phyloP scores from a whole-genome alignment of 257 asterid species.

The Verbena officinalis region DNA sequence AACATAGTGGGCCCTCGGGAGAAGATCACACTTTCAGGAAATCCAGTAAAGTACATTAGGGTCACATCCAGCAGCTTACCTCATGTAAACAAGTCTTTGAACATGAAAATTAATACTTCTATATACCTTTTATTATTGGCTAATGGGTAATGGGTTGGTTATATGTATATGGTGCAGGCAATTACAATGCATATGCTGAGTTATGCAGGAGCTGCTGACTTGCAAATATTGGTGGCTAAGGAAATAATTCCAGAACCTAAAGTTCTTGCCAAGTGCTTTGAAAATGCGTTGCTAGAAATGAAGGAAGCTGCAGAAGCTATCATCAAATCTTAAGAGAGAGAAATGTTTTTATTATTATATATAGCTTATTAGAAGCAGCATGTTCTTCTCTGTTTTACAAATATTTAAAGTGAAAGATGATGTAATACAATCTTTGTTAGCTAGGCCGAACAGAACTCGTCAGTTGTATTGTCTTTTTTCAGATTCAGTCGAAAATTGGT shows the following conservation, averaged over 20 bases:
- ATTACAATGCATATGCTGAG: conserved; percentile 83
- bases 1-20: conserved; percentile 78
- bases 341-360: too few relatives aligned
- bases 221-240: conserved; percentile 80
- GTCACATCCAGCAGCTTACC: conserved; percentile 62
- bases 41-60: conserved; percentile 57
- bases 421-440: too few relatives aligned
- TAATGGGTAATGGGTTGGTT: too few relatives aligned
- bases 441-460: too few relatives aligned
- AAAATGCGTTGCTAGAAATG: conserved; percentile 64
- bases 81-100: too few relatives aligned
- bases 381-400: too few relatives aligned
- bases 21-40: conserved; percentile 58
- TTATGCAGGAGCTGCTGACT: conserved; percentile 70
- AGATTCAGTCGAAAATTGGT: too few relatives aligned
- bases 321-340: conserved; percentile 26
- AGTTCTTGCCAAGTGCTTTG: conserved; percentile 66
- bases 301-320: conserved; percentile 50
- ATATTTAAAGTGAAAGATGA: too few relatives aligned
- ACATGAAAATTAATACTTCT: too few relatives aligned
- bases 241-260: conserved; percentile 71
- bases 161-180: conserved; percentile 60
- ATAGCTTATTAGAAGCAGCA: too few relatives aligned
- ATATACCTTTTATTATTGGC: not conserved
- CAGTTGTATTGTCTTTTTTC: too few relatives aligned